Base-by-base conservation (phyloP, 2,329 filamentous ascomycete species). In the Phialophora macrospora region DNA sequence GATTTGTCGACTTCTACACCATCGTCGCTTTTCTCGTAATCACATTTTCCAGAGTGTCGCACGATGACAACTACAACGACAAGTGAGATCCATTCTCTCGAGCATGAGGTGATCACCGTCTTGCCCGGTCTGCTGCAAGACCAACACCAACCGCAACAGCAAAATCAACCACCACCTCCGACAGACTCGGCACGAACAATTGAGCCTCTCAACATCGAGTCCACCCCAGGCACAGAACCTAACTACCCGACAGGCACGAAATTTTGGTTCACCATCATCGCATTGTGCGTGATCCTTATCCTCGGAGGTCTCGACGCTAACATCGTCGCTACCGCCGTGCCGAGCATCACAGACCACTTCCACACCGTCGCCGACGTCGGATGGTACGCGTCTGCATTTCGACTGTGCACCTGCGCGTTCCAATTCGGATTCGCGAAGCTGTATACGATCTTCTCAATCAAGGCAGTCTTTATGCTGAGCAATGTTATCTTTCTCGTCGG, bases 401-500 rank as follows among this genome's bases (percentile, higher is more conserved):
- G 62, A 38, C 52, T 55, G n/a, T 49, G 46, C n/a, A 49, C 20
- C 20, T 49, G 46, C n/a, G 46, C 46, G 7, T 49, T 49, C n/a
- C n/a, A 49, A 2, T 49, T 49, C 46, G 63, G 20, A 64, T 60
- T 59, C 52, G 60, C 26, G 55, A 79, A 56, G 28, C 34, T 70
- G 7, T 68, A 64, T 51, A 64, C 71, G 12, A 34, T 60, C 7
- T 66, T 70, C 34, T 26, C 60, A n/a, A 46, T 63, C 38, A 73
- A 73, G 55, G 55, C 49, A 20, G 51, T 63, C 24, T 79, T 76
- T 54, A 68, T 77, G 17, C 55, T 69, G 20, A 69, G 72, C 0
- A 56, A 76, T 2, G 66, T 49, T 11, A 57, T 75, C 1, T 78
- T 78, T 55, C 72, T 75, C 41, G 38, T 77, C 4, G 74, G 74